Percentiles rank a stretch among this genome's conserved stretches.
These are phyloP conservation scores for Cocos nucifera DNA, from an alignment of 176 grass and related monocot genomes.

Conservation along the genomic window DNA sequence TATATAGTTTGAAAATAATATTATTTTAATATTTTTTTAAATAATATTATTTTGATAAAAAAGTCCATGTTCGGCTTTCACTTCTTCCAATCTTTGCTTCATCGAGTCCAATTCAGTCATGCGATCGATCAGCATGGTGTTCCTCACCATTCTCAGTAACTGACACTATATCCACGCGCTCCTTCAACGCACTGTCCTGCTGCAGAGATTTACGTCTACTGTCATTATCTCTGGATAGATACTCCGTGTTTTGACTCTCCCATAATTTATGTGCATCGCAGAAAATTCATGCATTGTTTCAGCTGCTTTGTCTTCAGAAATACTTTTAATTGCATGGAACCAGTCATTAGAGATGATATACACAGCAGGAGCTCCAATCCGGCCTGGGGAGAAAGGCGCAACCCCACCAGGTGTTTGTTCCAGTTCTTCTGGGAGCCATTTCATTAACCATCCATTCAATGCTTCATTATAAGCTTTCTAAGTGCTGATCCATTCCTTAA, in stretches of 20 bases:
- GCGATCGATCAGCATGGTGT: constrained; percentile 21
- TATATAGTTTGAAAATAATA: no score
- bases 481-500: constrained; percentile 55
- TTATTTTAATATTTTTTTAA: no score
- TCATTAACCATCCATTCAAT: constrained; percentile 58
- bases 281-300: constrained; percentile 37
- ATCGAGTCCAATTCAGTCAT: constrained; percentile 25
- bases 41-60: no score
- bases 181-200: constrained; percentile 14
- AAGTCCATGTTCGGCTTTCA: constrained; percentile 41
- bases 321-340: constrained; percentile 45
- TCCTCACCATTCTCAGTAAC: constrained; percentile 3
- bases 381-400: constrained; percentile 75
- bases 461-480: constrained; percentile 61
- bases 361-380: constrained; percentile 30
- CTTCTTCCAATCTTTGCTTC: constrained; percentile 40
- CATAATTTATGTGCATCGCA: constrained; percentile 29
- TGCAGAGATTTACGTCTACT: constrained; percentile 26
- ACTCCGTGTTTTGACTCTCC: constrained; percentile 39
- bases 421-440: constrained; percentile 55
- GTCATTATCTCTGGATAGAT: constrained; percentile 28
- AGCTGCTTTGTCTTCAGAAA: constrained; percentile 44
- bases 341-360: constrained; percentile 80
- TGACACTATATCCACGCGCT: constrained; percentile 22
- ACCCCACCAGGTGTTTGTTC: constrained; percentile 48